These are phyloP conservation scores for Suillus clintonianus DNA, from an alignment of 768 basidiomycete genomes.

Conservation along the genomic window DNA sequence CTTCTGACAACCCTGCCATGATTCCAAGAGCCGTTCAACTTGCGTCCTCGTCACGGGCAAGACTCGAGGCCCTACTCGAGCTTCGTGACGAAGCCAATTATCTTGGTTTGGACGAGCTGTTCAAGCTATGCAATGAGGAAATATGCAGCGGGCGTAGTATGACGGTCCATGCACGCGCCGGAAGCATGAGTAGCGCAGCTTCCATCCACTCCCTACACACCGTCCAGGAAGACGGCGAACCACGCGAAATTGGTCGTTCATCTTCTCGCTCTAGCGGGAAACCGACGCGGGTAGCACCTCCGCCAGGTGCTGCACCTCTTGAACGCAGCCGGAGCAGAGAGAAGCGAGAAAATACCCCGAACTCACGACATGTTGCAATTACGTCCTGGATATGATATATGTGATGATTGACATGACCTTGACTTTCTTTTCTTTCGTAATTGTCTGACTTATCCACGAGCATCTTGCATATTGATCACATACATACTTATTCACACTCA, in stretches of 20 bases:
- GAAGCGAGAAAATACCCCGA: background rate
- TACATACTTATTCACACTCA: background rate
- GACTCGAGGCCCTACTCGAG: slow-evolving; percentile 69
- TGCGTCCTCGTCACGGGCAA: slow-evolving; percentile 42
- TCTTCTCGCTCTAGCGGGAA: slow-evolving; percentile 4
- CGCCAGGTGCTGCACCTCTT: slow-evolving; percentile 6
- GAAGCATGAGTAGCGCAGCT: slow-evolving; percentile 41
- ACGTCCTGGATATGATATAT: slow-evolving; percentile 1
- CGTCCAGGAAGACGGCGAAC: slow-evolving; percentile 54
- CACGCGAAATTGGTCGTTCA: slow-evolving; percentile 13
- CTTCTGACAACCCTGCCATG: slow-evolving; percentile 46
- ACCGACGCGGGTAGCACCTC: background rate
- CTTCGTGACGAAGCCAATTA: slow-evolving; percentile 79
- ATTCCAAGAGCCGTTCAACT: slow-evolving; percentile 66
- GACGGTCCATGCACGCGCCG: slow-evolving; percentile 40
- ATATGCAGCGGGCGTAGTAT: slow-evolving; percentile 52
- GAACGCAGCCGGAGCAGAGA: slow-evolving; percentile 18
- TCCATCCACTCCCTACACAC: slow-evolving; percentile 65
- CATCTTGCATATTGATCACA: slow-evolving; percentile 1
- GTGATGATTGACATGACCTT: background rate
- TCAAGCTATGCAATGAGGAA: slow-evolving; percentile 68
- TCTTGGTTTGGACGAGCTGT: slow-evolving; percentile 67
- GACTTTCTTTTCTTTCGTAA: background rate
- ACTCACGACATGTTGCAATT: background rate
- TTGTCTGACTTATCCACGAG: background rate